Evolutionary conservation across 345 rosid species (phyloP).

Genomic region (Murraya paniculata): DNA sequence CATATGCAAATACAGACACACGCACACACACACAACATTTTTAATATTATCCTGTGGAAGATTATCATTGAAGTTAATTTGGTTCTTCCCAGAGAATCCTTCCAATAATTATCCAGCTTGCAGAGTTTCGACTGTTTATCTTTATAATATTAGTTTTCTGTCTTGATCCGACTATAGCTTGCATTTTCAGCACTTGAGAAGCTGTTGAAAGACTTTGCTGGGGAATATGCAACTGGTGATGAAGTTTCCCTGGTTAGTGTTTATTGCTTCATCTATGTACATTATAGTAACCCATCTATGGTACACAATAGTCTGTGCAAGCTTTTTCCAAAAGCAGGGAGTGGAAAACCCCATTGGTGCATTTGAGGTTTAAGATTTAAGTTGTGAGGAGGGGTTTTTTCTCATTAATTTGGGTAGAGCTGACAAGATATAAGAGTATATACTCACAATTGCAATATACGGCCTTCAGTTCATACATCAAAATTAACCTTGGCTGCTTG

Average conservation of each 20-base stretch:
- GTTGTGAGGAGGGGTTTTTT: neutral
- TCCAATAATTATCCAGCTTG: neutral
- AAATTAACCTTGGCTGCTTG: neutral
- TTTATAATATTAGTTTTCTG: neutral
- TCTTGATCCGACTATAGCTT: neutral
- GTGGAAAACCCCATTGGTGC: neutral
- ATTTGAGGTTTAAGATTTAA: neutral
- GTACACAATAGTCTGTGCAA: neutral
- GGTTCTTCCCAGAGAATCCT: neutral
- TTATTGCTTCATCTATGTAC: slow-evolving; percentile 6
- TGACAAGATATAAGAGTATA: neutral
- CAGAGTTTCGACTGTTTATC: neutral
- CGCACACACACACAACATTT: neutral
- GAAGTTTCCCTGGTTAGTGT: slow-evolving; percentile 61
- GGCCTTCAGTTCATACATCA: neutral
- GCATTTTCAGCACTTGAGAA: slow-evolving; percentile 62
- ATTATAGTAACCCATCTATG: neutral
- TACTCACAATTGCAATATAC: neutral
- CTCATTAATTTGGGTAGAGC: neutral
- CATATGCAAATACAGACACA: no score
- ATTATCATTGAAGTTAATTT: neutral
- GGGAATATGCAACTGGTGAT: slow-evolving; percentile 76
- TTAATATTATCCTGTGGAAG: neutral
- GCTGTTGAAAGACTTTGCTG: slow-evolving; percentile 55
- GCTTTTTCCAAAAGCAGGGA: neutral